Conservation (phyloP, 345 rosid genomes). For the Camelina sativa region DNA sequence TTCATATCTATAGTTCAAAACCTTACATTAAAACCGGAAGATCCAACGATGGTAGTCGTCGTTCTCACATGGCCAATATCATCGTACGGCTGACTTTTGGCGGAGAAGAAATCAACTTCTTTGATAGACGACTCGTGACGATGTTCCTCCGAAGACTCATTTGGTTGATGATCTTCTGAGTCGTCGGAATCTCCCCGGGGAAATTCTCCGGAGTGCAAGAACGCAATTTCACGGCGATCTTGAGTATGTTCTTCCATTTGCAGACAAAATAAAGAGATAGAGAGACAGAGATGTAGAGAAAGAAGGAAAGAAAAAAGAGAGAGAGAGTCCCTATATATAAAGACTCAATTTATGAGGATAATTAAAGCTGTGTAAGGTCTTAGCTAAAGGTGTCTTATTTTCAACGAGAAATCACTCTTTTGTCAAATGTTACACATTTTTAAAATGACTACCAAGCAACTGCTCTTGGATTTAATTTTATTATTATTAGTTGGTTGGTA, state of each 20-base stretch:
- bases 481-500: not conserved
- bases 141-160: constrained; percentile 32
- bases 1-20: constrained; percentile 22
- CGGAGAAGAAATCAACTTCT: constrained; percentile 87
- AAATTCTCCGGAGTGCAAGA: constrained; percentile 61
- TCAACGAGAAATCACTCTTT: constrained; percentile 47
- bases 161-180: constrained; percentile 36
- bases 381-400: constrained; percentile 44
- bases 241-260: constrained; percentile 65
- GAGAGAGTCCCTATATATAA: constrained; percentile 15
- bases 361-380: constrained; percentile 35
- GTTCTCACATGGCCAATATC: constrained; percentile 46
- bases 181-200: constrained; percentile 40
- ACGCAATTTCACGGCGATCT: constrained; percentile 57
- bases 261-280: constrained; percentile 6
- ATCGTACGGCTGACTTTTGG: constrained; percentile 45
- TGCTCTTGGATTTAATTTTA: not conserved
- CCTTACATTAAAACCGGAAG: constrained; percentile 61
- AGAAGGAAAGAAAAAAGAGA: not conserved
- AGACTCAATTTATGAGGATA: constrained; percentile 26
- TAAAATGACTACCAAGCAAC: constrained; percentile 19
- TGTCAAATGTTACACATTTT: constrained; percentile 42
- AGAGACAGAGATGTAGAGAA: constrained; percentile 9
- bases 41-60: constrained; percentile 45
- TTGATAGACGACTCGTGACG: constrained; percentile 48